Evolutionary conservation across 768 basidiomycete genomes (phyloP), one percentile per base, ranked within the genome.

Genomic region (Lactifluus echinatus): DNA sequence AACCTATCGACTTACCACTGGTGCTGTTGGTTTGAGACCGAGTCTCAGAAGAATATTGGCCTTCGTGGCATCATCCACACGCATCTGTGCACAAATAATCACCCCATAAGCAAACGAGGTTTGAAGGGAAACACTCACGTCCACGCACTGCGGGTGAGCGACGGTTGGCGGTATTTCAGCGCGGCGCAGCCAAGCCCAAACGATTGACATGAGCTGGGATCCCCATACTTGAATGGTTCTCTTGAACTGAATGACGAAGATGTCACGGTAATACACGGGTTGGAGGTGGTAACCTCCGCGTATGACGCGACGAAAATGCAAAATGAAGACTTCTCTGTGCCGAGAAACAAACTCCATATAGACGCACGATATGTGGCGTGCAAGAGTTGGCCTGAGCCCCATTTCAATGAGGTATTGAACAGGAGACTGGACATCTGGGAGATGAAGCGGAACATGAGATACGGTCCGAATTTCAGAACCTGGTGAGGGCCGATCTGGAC

Each of bases 371-470:
- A 59, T 1, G 21, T 11, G 46, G 11, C 8, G 23, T 2, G 57
- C 52, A 31, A 40, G 31, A 17, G 33, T 6, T 2, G 45, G 57
- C 8, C 19, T n/a, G 37, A 59, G 34, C 14, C 57, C 57, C 40
- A 44, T 31, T 15, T 44, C 26, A 2, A 54, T 37, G 8, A 59
- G 37, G 34, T 49, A 37, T 24, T 54, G 57, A 3, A 42, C 8
- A 3, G 57, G 37, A 44, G 29, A 1, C 11, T 2, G 29, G 2
- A 50, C 40, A 24, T 54, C 52, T 1, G 57, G 57, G 19, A 59
- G 47, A 7, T 43, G 44, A 21, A 53, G 39, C 8, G 6, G 33
- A 42, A 23, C 21, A 8, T 23, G 21, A n/a, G 34, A 8, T 1
- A 6, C 2, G 1, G 24, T 0, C 1, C 2, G 11, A 6, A n/a